Percentiles rank a stretch among this genome's conserved stretches.
phyloP scores from a whole-genome alignment of 2,329 filamentous ascomycete species.

The Microdochium paspali region DNA sequence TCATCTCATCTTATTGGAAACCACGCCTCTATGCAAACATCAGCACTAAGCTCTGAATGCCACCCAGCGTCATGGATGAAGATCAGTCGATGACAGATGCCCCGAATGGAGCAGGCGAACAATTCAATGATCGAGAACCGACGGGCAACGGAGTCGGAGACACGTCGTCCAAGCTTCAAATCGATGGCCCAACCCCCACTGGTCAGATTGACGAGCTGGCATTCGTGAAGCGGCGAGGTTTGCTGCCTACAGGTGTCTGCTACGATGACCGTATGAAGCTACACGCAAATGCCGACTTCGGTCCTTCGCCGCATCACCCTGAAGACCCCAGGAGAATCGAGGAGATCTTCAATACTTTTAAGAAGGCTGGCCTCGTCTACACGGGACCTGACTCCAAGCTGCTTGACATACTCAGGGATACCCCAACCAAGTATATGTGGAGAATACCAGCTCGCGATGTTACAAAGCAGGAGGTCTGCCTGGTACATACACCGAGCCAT shows the following conservation, averaged over 20 bases:
- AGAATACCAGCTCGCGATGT: slow-evolving; percentile 74
- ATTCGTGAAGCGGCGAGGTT: slow-evolving; percentile 30
- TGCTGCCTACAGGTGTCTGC: slow-evolving; percentile 66
- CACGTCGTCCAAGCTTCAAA: slow-evolving; percentile 15
- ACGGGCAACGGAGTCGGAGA: background rate
- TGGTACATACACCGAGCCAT: slow-evolving; percentile 70
- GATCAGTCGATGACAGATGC: slow-evolving; percentile 1
- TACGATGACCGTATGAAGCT: slow-evolving; percentile 96
- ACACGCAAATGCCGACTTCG: slow-evolving; percentile 77
- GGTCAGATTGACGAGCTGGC: slow-evolving; percentile 23
- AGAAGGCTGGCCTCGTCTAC: slow-evolving; percentile 68
- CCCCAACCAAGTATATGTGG: slow-evolving; percentile 56
- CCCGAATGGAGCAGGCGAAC: background rate
- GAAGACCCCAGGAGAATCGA: slow-evolving; percentile 91
- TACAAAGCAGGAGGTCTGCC: slow-evolving; percentile 67
- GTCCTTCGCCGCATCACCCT: slow-evolving; percentile 71
- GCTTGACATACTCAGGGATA: slow-evolving; percentile 37
- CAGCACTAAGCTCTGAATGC: background rate
- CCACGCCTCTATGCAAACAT: background rate
- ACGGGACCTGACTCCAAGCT: slow-evolving; percentile 47
- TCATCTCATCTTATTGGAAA: background rate
- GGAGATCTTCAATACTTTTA: slow-evolving; percentile 85
- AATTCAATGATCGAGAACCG: background rate
- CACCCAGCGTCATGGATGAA: background rate
- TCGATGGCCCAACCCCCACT: slow-evolving; percentile 15